Evolutionary conservation across 305 asterid species (phyloP).

Genomic region (Solanum hybrid): DNA sequence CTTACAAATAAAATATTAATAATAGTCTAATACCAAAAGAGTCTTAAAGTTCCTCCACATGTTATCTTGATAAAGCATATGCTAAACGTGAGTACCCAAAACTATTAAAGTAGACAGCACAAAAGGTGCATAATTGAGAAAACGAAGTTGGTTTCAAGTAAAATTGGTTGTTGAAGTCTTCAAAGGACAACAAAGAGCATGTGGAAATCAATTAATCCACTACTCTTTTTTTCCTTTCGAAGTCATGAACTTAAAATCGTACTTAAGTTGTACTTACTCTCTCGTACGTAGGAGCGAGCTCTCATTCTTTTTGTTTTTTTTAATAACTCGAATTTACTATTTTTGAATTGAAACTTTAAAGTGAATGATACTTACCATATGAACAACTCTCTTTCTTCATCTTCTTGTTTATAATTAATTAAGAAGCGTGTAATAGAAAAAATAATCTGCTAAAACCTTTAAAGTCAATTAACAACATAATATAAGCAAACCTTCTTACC

Average conservation of each 20-base stretch:
- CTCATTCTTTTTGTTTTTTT: rapidly evolving
- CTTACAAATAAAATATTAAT: not conserved
- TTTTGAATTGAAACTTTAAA: no score
- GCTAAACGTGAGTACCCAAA: not conserved
- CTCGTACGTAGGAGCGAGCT: not conserved
- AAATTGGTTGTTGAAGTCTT: not conserved
- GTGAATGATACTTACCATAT: no score
- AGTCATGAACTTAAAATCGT: not conserved
- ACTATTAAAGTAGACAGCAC: not conserved
- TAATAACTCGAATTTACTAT: rapidly evolving
- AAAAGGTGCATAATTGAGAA: not conserved
- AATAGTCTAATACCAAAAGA: not conserved
- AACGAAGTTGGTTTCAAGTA: not conserved
- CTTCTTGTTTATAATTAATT: no score
- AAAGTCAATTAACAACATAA: not conserved
- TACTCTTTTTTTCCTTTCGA: not conserved
- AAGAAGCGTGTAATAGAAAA: no score
- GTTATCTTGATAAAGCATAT: not conserved
- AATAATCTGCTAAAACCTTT: no score
- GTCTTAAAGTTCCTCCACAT: not conserved
- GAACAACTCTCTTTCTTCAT: rapidly evolving
- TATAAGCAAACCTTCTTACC: not conserved
- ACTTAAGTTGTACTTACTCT: not conserved
- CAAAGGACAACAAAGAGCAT: not conserved
- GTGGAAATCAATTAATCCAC: not conserved